These are phyloP conservation scores for Sphagnum contortum DNA, from an alignment of 225 moss, liverwort and hornwort genomes.

Conservation along the genomic window DNA sequence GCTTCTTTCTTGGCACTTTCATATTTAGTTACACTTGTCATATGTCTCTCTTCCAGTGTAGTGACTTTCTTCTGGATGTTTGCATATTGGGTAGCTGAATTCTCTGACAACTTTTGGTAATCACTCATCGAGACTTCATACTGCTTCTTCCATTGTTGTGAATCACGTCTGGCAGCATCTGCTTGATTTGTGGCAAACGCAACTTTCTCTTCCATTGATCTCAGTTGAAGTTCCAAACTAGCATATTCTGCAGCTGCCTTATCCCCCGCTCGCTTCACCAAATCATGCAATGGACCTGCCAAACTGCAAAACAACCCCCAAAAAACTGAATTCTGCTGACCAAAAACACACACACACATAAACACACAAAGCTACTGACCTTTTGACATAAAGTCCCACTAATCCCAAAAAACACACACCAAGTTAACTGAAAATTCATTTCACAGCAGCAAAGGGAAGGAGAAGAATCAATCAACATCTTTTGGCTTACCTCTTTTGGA, in stretches of 20 bases:
- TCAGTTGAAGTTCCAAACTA: constrained; percentile 44
- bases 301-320: constrained; percentile 24
- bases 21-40: constrained; percentile 25
- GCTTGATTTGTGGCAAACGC: constrained; percentile 56
- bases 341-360: too few species aligned
- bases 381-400: too few species aligned
- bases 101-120: constrained; percentile 44
- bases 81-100: constrained; percentile 42
- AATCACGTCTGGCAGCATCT: constrained; percentile 51
- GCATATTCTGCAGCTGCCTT: constrained; percentile 50
- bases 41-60: constrained; percentile 46
- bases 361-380: not conserved
- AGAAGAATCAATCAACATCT: not conserved
- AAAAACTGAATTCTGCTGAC: too few species aligned
- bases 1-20: constrained; percentile 49
- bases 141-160: constrained; percentile 73
- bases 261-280: constrained; percentile 54
- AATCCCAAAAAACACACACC: too few species aligned
- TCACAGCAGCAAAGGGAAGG: not conserved
- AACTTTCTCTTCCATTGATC: constrained; percentile 56
- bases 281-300: constrained; percentile 57
- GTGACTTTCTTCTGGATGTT: constrained; percentile 51
- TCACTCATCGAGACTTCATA: constrained; percentile 40
- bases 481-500: constrained; percentile 52
- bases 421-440: not conserved